These are phyloP conservation scores for Tulasnella sp. DNA, from an alignment of 768 basidiomycete species.

Conservation along the genomic window DNA sequence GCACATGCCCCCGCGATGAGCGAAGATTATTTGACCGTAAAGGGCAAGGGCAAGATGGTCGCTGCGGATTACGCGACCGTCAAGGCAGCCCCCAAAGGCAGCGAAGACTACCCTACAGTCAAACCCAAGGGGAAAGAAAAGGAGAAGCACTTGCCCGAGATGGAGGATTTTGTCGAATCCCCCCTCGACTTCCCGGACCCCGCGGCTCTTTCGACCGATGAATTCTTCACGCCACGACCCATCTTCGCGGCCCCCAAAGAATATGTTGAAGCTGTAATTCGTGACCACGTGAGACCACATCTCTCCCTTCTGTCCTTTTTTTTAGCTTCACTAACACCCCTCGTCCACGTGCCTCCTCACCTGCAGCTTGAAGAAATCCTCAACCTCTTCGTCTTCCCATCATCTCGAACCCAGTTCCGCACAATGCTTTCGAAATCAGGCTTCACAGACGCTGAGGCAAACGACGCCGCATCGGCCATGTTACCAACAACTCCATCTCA, in stretches of 20 bases:
- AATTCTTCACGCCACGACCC: neutral
- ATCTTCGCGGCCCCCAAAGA: conserved; percentile 30
- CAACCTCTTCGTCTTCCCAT: conserved; percentile 63
- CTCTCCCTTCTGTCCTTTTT: neutral
- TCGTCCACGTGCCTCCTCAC: neutral
- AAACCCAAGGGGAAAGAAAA: neutral
- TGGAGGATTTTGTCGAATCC: neutral
- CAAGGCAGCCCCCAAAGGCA: neutral
- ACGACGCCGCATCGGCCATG: neutral
- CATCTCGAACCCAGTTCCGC: conserved; percentile 67
- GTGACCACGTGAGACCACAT: conserved; percentile 50
- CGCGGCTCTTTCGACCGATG: neutral
- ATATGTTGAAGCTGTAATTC: conserved; percentile 52
- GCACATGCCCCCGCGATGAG: neutral
- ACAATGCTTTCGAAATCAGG: conserved; percentile 49
- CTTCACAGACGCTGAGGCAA: conserved; percentile 31
- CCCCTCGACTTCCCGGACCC: neutral
- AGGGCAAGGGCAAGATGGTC: neutral
- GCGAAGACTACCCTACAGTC: neutral
- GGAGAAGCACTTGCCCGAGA: neutral
- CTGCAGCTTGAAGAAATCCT: conserved; percentile 56
- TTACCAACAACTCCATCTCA: neutral
- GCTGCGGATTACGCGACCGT: neutral
- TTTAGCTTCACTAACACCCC: neutral
- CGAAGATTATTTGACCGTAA: neutral